These are phyloP conservation scores for Cytospora schulzeri DNA, from an alignment of 2,329 filamentous ascomycete genomes.

Conservation along the genomic window DNA sequence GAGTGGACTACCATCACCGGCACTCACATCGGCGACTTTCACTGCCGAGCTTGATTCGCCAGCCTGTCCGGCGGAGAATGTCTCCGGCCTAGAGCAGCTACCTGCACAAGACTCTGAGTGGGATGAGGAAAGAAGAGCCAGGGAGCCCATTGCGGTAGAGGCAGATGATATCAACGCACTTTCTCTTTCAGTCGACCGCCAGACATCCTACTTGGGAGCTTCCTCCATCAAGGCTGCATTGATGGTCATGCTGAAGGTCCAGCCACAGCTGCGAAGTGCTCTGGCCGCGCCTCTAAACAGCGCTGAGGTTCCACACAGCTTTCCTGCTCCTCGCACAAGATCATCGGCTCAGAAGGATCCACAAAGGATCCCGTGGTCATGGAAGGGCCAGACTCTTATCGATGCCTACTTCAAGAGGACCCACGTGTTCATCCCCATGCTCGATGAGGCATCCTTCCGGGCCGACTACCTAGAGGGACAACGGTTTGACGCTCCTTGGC, in stretches of 20 bases:
- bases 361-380: conserved; percentile 57
- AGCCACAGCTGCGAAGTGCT: conserved; percentile 49
- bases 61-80: conserved; percentile 49
- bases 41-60: conserved; percentile 53
- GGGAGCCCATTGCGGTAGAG: conserved; percentile 61
- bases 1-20: conserved; percentile 54
- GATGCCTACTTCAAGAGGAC: conserved; percentile 77
- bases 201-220: conserved; percentile 68
- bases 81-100: conserved; percentile 66
- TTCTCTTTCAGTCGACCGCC: conserved; percentile 61
- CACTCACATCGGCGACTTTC: conserved; percentile 48
- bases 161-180: conserved; percentile 73
- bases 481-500: conserved; percentile 69
- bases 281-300: conserved; percentile 51
- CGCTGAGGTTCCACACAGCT: conserved; percentile 49
- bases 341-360: conserved; percentile 49
- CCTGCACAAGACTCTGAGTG: conserved; percentile 65
- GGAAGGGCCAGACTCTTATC: conserved; percentile 68
- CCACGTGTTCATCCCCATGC: conserved; percentile 72
- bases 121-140: conserved; percentile 63
- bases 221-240: conserved; percentile 76
- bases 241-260: conserved; percentile 67
- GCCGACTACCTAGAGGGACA: conserved; percentile 64
- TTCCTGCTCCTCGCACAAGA: conserved; percentile 47
- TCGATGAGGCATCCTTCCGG: conserved; percentile 72